Conservation (phyloP, 2,329 filamentous ascomycete genomes). For the Aspergillus sp. region DNA sequence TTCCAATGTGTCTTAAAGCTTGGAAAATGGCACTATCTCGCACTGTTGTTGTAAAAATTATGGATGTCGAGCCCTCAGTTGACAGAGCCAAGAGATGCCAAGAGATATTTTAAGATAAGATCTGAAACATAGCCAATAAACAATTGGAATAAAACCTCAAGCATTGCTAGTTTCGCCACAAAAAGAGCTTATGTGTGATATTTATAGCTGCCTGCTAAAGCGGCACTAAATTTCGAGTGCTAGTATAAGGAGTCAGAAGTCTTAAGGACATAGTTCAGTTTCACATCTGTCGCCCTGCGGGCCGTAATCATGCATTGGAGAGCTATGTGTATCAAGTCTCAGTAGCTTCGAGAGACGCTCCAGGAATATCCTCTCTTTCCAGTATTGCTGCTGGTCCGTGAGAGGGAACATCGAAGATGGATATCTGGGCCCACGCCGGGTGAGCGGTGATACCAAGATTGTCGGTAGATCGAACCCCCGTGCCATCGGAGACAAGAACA, state of each 20-base stretch:
- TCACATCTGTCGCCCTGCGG: too few species aligned
- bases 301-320: too few species aligned
- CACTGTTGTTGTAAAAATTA: background rate
- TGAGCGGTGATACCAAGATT: constrained; percentile 10
- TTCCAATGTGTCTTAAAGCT: background rate
- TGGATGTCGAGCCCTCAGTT: background rate
- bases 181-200: too few species aligned
- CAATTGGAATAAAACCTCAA: background rate
- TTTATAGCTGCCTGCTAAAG: too few species aligned
- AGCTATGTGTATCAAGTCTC: background rate
- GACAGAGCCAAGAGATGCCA: background rate
- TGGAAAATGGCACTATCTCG: background rate
- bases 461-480: background rate
- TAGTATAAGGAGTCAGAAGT: too few species aligned
- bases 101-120: background rate
- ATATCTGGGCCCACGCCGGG: constrained; percentile 14
- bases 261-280: too few species aligned
- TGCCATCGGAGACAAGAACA: constrained; percentile 6
- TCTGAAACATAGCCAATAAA: background rate
- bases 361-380: background rate
- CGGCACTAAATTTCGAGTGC: too few species aligned
- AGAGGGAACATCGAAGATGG: constrained; percentile 10
- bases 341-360: background rate
- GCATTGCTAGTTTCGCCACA: too few species aligned
- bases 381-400: background rate